Conservation (phyloP, 2,329 filamentous ascomycete genomes). For the Colletotrichum filicis region DNA sequence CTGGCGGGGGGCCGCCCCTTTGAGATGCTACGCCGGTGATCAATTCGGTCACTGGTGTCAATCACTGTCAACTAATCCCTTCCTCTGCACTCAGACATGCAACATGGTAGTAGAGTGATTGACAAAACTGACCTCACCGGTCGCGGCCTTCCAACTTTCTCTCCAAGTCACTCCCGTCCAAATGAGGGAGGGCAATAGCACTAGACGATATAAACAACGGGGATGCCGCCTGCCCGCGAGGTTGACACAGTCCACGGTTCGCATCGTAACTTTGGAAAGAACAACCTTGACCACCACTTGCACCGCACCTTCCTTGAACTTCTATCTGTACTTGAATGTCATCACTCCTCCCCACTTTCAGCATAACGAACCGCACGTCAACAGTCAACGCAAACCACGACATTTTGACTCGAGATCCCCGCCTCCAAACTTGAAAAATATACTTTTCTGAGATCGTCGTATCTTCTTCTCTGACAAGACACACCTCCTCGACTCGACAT, state of each 20-base stretch:
- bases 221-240: conserved; percentile 10
- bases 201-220: conserved; percentile 29
- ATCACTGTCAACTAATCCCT: neutral
- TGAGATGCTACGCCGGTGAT: neutral
- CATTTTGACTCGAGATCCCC: neutral
- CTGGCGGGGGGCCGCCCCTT: conserved; percentile 9
- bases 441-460: neutral
- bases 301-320: neutral
- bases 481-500: neutral
- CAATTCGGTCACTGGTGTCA: neutral
- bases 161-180: too few relatives aligned
- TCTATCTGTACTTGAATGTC: neutral
- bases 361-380: conserved; percentile 25
- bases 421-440: neutral
- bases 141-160: neutral
- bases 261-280: neutral
- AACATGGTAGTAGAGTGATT: neutral
- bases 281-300: neutral
- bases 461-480: neutral
- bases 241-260: neutral
- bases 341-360: conserved; percentile 18
- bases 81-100: too few relatives aligned
- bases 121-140: neutral
- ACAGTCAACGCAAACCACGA: conserved; percentile 5
- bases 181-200: neutral